Percentiles rank a stretch among this genome's conserved stretches.
Conservation (phyloP, 2,329 filamentous ascomycete genomes). For the Ophiostoma populinum region DNA sequence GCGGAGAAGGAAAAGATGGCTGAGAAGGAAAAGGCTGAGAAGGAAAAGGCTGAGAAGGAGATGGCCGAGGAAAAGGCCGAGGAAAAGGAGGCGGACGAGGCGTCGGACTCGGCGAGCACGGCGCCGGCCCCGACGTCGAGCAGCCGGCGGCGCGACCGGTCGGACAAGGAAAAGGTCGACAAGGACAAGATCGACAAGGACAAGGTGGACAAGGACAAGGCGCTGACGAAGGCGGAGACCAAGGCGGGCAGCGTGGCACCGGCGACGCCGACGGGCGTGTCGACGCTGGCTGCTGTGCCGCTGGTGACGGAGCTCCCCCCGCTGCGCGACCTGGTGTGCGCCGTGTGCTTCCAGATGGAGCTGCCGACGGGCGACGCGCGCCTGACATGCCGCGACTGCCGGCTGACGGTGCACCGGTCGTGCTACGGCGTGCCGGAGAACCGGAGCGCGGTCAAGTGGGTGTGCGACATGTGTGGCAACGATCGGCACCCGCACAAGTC, state of each 20-base stretch:
- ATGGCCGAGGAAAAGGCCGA: slow-evolving; percentile 26
- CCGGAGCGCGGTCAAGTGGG: slow-evolving; percentile 63
- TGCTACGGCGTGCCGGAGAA: slow-evolving; percentile 77
- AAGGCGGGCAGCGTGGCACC: too few species aligned
- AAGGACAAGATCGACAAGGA: slow-evolving; percentile 30
- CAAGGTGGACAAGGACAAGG: slow-evolving; percentile 30
- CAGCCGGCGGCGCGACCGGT: too few species aligned
- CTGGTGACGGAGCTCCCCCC: slow-evolving; percentile 59
- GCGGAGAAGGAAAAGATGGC: not conserved
- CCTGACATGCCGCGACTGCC: slow-evolving; percentile 70
- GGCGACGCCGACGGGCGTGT: too few species aligned
- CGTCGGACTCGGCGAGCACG: too few species aligned
- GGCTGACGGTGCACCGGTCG: slow-evolving; percentile 74
- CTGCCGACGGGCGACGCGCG: slow-evolving; percentile 49
- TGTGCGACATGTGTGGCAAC: slow-evolving; percentile 89
- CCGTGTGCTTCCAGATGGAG: slow-evolving; percentile 63
- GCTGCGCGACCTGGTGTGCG: slow-evolving; percentile 64
- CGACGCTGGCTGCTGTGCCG: slow-evolving; percentile 28
- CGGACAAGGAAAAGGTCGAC: slow-evolving; percentile 17
- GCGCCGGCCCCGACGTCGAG: too few species aligned
- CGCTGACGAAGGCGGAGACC: too few species aligned
- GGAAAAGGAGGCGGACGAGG: not conserved
- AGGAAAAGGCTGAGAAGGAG: too few species aligned
- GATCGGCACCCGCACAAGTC: slow-evolving; percentile 84
- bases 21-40: not conserved